These are phyloP conservation scores for Phytopythium mirpurense DNA, from an alignment of 352 stramenopile genomes.

Conservation along the genomic window DNA sequence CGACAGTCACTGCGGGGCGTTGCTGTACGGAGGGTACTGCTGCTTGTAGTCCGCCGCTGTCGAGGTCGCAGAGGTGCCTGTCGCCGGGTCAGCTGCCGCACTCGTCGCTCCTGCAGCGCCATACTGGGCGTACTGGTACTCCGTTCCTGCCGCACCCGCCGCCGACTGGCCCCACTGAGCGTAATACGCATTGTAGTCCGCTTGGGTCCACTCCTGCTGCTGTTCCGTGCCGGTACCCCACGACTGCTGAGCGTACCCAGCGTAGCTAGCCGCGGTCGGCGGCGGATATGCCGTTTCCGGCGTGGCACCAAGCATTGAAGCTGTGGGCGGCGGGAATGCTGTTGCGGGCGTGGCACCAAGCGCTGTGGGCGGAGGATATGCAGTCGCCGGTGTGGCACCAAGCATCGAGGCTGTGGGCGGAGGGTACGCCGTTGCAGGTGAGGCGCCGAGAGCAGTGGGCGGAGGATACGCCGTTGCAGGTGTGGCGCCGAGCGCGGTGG, in stretches of 20 bases:
- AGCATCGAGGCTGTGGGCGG: neutral
- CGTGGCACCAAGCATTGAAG: neutral
- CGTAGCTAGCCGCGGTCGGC: slow-evolving; percentile 10
- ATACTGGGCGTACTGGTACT: slow-evolving; percentile 20
- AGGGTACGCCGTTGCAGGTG: slow-evolving; percentile 5
- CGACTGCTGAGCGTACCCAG: slow-evolving; percentile 4
- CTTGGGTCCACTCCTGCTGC: slow-evolving; percentile 24
- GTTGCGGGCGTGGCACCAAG: neutral
- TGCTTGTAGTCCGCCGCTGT: slow-evolving; percentile 21
- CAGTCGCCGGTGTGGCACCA: neutral
- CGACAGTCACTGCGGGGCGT: slow-evolving; percentile 17
- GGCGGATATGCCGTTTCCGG: slow-evolving; percentile 10
- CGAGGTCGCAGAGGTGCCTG: neutral
- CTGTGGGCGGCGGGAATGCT: slow-evolving; percentile 16
- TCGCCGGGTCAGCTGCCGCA: neutral
- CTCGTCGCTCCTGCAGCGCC: slow-evolving; percentile 1
- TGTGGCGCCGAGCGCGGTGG: neutral
- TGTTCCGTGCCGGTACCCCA: slow-evolving; percentile 15
- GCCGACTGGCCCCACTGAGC: slow-evolving; percentile 30
- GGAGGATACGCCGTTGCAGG: neutral
- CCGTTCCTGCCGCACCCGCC: slow-evolving; percentile 8
- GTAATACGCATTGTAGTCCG: slow-evolving; percentile 48
- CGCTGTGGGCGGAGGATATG: slow-evolving; percentile 7
- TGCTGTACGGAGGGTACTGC: slow-evolving; percentile 38
- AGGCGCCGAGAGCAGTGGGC: neutral